These are phyloP conservation scores for Mortierella sp. DNA, from an alignment of 371 early-diverging fungal species.

Conservation along the genomic window DNA sequence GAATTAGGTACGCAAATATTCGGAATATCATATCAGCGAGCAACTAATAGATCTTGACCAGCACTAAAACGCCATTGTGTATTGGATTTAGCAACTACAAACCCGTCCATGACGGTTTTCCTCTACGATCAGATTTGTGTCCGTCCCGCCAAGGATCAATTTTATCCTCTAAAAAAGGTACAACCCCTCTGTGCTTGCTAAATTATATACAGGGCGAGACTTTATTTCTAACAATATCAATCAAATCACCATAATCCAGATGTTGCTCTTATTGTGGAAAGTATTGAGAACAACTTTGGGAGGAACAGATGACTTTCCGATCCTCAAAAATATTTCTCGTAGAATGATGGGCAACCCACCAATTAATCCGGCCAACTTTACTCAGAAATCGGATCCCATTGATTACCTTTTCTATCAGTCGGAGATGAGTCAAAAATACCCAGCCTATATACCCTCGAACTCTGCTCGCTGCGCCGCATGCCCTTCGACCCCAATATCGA, in stretches of 20 bases:
- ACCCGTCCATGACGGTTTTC: constrained; percentile 68
- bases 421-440: constrained; percentile 70
- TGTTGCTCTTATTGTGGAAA: constrained; percentile 79
- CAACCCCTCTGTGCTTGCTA: constrained; percentile 25
- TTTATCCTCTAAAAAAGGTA: constrained; percentile 88
- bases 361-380: constrained; percentile 28
- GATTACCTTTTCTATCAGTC: constrained; percentile 74
- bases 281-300: constrained; percentile 74
- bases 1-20: constrained; percentile 37
- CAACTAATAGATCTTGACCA: background rate
- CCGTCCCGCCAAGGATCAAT: constrained; percentile 79
- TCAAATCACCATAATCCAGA: constrained; percentile 55
- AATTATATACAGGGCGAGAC: background rate
- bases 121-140: constrained; percentile 76
- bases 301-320: constrained; percentile 59
- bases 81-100: constrained; percentile 55
- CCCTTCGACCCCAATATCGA: constrained; percentile 41
- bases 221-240: too few species aligned
- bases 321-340: constrained; percentile 64
- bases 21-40: background rate
- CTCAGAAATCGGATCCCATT: constrained; percentile 73
- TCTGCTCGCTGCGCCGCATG: constrained; percentile 22
- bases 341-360: constrained; percentile 61
- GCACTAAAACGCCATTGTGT: background rate
- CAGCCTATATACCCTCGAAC: constrained; percentile 65